phyloP scores from a whole-genome alignment of 1,139 yeast species.

The Candida tropicalis region DNA sequence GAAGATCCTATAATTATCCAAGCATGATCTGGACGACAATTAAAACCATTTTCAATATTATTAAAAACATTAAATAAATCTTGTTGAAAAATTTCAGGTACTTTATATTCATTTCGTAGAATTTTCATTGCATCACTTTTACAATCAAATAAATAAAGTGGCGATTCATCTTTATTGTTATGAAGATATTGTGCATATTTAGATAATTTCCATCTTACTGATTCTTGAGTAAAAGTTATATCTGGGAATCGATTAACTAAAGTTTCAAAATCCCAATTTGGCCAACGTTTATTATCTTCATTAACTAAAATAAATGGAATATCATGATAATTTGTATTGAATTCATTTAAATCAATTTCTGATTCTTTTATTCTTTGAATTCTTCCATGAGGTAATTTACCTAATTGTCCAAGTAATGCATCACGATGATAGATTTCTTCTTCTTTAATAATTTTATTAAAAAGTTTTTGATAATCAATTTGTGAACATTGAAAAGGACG shows the following conservation, averaged over 20 bases:
- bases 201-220: conserved; percentile 74
- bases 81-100: conserved; percentile 54
- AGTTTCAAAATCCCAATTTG: conserved; percentile 60
- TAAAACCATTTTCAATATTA: conserved; percentile 18
- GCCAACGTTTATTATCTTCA: conserved; percentile 52
- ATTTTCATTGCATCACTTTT: conserved; percentile 62
- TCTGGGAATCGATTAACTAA: conserved; percentile 58
- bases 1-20: conserved; percentile 88
- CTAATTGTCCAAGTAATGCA: conserved; percentile 20
- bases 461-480: conserved; percentile 55
- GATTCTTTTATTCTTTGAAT: conserved; percentile 50
- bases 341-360: conserved; percentile 42
- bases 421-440: conserved; percentile 40
- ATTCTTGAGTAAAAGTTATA: conserved; percentile 76
- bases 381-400: conserved; percentile 35
- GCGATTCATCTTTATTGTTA: conserved; percentile 74
- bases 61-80: conserved; percentile 53
- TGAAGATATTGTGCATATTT: conserved; percentile 64
- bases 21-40: conserved; percentile 82
- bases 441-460: conserved; percentile 49
- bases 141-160: conserved; percentile 85
- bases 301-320: conserved; percentile 70
- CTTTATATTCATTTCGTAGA: conserved; percentile 54
- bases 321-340: conserved; percentile 48
- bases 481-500: conserved; percentile 82